Conservation (phyloP, 305 asterid species). For the Fraxinus xanthoxyloides region DNA sequence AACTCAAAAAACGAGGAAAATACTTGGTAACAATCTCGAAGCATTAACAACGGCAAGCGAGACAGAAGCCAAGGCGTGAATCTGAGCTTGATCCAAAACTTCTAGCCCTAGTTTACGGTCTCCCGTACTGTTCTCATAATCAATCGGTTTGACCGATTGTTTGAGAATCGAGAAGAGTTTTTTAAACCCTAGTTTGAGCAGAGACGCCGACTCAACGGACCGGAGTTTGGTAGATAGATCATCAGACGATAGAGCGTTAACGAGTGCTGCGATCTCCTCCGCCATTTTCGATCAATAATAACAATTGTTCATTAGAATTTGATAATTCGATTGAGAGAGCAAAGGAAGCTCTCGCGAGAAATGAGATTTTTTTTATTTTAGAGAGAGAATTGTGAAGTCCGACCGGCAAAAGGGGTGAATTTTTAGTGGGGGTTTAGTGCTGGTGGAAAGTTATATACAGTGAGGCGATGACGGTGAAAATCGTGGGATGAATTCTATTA, state of each 20-base stretch:
- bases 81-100: slow-evolving; percentile 72
- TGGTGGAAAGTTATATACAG: slow-evolving; percentile 8
- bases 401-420: background rate
- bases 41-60: slow-evolving; percentile 61
- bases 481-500: slow-evolving; percentile 7
- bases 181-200: slow-evolving; percentile 60
- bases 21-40: slow-evolving; percentile 70
- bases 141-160: slow-evolving; percentile 55
- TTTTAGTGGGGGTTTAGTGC: slow-evolving; percentile 34
- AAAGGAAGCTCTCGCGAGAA: slow-evolving; percentile 35
- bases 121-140: slow-evolving; percentile 17
- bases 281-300: slow-evolving; percentile 61
- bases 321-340: slow-evolving; percentile 41
- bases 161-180: slow-evolving; percentile 64
- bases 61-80: slow-evolving; percentile 72
- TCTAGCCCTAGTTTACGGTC: slow-evolving; percentile 62
- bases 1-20: slow-evolving; percentile 12
- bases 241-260: slow-evolving; percentile 64
- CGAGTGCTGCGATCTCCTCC: slow-evolving; percentile 90
- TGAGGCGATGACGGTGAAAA: background rate
- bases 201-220: slow-evolving; percentile 58
- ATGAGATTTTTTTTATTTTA: slow-evolving; percentile 8
- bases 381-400: slow-evolving; percentile 12
- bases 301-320: slow-evolving; percentile 43
- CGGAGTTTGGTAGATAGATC: slow-evolving; percentile 62